Percentiles rank a stretch among this genome's conserved stretches.
These are phyloP conservation scores for Phlegmacium glaucopus DNA, from an alignment of 768 basidiomycete genomes.

Conservation along the genomic window DNA sequence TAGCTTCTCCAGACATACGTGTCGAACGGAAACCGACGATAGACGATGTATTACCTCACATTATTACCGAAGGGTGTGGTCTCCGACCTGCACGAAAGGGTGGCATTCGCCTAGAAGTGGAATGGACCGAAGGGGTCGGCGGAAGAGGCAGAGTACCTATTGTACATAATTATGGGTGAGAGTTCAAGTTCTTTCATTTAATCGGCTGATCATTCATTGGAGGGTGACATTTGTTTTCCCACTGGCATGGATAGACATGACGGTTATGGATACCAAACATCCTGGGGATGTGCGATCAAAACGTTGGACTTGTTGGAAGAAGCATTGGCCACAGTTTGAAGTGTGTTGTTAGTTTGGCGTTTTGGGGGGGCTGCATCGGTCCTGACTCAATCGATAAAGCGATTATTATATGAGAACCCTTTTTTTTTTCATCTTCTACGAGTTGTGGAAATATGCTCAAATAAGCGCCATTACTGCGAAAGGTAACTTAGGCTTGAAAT, in stretches of 20 bases:
- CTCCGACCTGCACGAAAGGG: constrained; percentile 65
- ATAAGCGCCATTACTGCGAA: too few relatives aligned
- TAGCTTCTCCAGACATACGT: constrained; percentile 53
- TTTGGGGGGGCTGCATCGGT: too few relatives aligned
- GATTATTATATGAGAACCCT: too few relatives aligned
- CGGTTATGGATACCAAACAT: constrained; percentile 64
- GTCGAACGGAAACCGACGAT: constrained; percentile 41
- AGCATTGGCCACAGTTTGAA: constrained; percentile 4
- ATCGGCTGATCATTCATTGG: neutral
- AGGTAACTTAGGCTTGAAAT: too few relatives aligned
- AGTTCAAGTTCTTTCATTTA: constrained; percentile 1
- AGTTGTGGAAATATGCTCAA: too few relatives aligned
- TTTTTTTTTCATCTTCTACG: too few relatives aligned
- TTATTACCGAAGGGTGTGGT: constrained; percentile 54
- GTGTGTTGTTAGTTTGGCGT: too few relatives aligned
- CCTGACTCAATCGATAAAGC: too few relatives aligned
- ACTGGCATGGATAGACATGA: constrained; percentile 41
- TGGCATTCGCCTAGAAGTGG: constrained; percentile 51
- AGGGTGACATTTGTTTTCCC: neutral
- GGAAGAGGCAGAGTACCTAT: constrained; percentile 17
- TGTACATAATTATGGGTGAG: constrained; percentile 51
- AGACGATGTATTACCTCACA: constrained; percentile 45
- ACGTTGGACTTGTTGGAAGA: constrained; percentile 27
- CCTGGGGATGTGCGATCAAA: constrained; percentile 60
- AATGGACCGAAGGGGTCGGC: constrained; percentile 14